phyloP scores from a whole-genome alignment of 2,329 filamentous ascomycete species.

The Aspergillus alliaceus region DNA sequence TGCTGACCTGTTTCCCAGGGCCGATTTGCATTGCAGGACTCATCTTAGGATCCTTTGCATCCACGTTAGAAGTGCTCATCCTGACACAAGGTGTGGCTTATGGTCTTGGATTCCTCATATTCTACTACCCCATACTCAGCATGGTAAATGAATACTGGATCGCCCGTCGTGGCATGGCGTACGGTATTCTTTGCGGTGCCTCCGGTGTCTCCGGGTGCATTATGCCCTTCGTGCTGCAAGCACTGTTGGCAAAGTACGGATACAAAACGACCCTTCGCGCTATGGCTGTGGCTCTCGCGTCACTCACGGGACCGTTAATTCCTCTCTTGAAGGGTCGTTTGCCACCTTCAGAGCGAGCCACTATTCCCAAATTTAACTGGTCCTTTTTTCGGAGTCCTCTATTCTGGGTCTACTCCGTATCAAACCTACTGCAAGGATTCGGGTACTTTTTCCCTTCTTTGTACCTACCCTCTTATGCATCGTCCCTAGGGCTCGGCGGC shows the following conservation, averaged over 20 bases:
- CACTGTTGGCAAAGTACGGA: background rate
- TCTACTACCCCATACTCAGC: constrained; percentile 3
- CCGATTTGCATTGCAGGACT: too few species aligned
- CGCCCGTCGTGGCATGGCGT: background rate
- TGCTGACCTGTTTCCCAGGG: too few species aligned
- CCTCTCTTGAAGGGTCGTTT: background rate
- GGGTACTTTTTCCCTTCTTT: constrained; percentile 6
- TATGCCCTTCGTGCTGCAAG: background rate
- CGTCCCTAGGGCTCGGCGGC: background rate
- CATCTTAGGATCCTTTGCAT: background rate
- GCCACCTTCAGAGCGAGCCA: background rate
- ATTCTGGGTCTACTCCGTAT: constrained; percentile 4
- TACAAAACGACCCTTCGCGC: background rate
- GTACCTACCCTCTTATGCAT: background rate
- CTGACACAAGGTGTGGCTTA: background rate
- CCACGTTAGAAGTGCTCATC: background rate
- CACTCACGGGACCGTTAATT: background rate
- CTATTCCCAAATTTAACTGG: background rate
- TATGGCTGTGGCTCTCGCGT: background rate
- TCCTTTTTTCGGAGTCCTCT: background rate
- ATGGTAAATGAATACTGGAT: constrained; percentile 1
- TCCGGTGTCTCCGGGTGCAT: background rate
- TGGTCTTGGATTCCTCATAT: background rate
- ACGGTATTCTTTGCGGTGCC: background rate
- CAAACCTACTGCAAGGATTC: constrained; percentile 5